Percentiles rank a stretch among this genome's conserved stretches.
Evolutionary conservation across 495 filamentous ascomycete species (phyloP).

Genomic region (Lepraria neglecta): DNA sequence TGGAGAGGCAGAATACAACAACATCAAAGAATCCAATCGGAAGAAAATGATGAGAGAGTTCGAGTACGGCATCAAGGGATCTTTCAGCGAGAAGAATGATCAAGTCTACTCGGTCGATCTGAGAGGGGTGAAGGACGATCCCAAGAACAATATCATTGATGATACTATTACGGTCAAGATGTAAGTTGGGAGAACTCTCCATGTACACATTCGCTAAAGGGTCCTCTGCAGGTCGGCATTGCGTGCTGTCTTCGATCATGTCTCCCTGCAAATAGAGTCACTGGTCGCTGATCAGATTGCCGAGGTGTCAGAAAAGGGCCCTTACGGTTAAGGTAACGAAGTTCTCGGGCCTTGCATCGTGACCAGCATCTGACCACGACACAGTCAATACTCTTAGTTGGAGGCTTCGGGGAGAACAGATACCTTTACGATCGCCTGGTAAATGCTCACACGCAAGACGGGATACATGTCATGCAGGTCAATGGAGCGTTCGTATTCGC

Average conservation of each 20-base stretch:
- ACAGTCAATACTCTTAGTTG: conserved; percentile 60
- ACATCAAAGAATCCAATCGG: conserved; percentile 19
- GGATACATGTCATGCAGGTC: conserved; percentile 54
- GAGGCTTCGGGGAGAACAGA: conserved; percentile 62
- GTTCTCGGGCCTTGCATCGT: no score
- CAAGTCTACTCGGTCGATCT: conserved; percentile 22
- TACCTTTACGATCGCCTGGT: conserved; percentile 57
- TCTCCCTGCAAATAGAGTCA: conserved; percentile 51
- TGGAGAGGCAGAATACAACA: conserved; percentile 24
- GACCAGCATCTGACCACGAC: conserved; percentile 4
- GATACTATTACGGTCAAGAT: conserved; percentile 20
- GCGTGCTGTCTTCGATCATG: conserved; percentile 49
- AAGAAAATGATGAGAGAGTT: conserved; percentile 26
- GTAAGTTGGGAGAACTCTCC: neutral
- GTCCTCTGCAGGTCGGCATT: conserved; percentile 35
- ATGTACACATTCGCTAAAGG: neutral
- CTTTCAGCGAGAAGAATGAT: conserved; percentile 20
- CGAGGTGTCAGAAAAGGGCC: conserved; percentile 31
- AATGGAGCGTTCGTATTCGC: conserved; percentile 20
- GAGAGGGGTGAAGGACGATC: conserved; percentile 24
- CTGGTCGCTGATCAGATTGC: conserved; percentile 55
- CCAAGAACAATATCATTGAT: conserved; percentile 17
- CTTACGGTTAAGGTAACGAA: conserved; percentile 17
- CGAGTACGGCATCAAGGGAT: conserved; percentile 22
- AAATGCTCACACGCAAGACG: conserved; percentile 29